phyloP scores from a whole-genome alignment of 2,329 filamentous ascomycete genomes.

The Zelopaecilomyces penicillatus region DNA sequence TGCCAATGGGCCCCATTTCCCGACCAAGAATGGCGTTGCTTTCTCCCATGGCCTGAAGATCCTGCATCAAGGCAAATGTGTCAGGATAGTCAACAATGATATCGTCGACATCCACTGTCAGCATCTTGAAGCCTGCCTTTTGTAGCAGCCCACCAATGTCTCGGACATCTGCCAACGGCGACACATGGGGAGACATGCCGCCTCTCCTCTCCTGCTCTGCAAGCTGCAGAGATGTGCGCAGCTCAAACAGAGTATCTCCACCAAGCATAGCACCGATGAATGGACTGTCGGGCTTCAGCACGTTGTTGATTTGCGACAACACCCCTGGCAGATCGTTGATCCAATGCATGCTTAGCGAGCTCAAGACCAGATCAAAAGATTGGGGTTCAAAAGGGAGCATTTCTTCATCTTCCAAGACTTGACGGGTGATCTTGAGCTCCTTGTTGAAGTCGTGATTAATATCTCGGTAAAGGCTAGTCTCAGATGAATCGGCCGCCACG shows the following conservation, averaged over 20 bases:
- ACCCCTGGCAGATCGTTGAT: constrained; percentile 90
- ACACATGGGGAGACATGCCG: constrained; percentile 86
- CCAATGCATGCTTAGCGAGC: constrained; percentile 88
- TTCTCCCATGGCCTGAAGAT: constrained; percentile 95
- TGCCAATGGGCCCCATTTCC: constrained; percentile 66
- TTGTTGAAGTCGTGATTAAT: constrained; percentile 64
- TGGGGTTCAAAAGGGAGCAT: constrained; percentile 65
- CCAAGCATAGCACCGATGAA: constrained; percentile 96
- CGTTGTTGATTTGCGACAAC: constrained; percentile 72
- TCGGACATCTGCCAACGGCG: constrained; percentile 81
- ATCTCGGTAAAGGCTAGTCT: constrained; percentile 72
- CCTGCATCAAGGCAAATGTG: constrained; percentile 82
- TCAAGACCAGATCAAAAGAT: constrained; percentile 83
- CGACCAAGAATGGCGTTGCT: constrained; percentile 80
- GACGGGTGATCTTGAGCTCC: constrained; percentile 61
- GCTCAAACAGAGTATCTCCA: constrained; percentile 86
- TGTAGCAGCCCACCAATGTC: constrained; percentile 85
- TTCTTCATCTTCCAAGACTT: constrained; percentile 68
- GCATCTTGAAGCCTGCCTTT: constrained; percentile 83
- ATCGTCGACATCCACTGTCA: constrained; percentile 96
- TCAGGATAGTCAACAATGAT: constrained; percentile 92
- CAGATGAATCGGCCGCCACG: constrained; percentile 74
- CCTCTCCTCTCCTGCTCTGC: constrained; percentile 84
- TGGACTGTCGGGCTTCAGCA: constrained; percentile 82
- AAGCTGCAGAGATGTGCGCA: constrained; percentile 86